Evolutionary conservation across 1,284 basidiomycete species (phyloP).

Genomic region (Cutaneotrichosporon spelunceum): DNA sequence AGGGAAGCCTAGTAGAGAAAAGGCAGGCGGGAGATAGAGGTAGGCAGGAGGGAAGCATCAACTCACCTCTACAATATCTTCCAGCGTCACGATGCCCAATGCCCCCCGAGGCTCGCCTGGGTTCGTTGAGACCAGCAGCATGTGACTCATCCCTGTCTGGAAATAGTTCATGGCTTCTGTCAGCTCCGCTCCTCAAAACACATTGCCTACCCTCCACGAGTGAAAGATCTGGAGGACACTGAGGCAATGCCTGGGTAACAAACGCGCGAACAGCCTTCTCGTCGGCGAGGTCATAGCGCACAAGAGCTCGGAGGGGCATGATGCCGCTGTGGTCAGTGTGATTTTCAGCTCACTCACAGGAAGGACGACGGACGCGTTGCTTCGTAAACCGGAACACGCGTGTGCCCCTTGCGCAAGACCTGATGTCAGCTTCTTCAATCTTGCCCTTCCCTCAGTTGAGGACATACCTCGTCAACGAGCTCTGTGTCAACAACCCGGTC

Average conservation of each 20-base stretch:
- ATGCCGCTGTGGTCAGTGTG: constrained; percentile 20
- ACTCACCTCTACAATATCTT: constrained; percentile 55
- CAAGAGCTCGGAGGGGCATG: constrained; percentile 54
- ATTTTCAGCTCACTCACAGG: constrained; percentile 24
- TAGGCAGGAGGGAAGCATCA: background rate
- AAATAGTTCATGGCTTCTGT: constrained; percentile 52
- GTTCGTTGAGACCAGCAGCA: constrained; percentile 74
- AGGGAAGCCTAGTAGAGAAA: background rate
- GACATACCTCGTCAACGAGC: constrained; percentile 67
- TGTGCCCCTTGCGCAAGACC: constrained; percentile 48
- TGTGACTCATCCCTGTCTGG: constrained; percentile 88
- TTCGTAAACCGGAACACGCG: constrained; percentile 84
- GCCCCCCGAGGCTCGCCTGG: constrained; percentile 70
- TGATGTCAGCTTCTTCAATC: constrained; percentile 5
- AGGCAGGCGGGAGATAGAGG: background rate
- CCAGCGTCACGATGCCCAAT: constrained; percentile 67
- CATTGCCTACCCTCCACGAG: constrained; percentile 52
- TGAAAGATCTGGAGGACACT: constrained; percentile 53
- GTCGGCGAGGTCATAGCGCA: constrained; percentile 78
- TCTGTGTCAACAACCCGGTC: constrained; percentile 57
- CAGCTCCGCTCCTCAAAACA: background rate
- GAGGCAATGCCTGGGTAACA: constrained; percentile 69
- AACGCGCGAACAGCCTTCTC: constrained; percentile 68
- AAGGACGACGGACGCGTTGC: constrained; percentile 62
- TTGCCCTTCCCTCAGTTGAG: too few relatives aligned